Evolutionary conservation across 192 early-diverging fungal genomes (phyloP), one percentile per base, ranked within the genome.

Genomic region (Piromyces sp.): DNA sequence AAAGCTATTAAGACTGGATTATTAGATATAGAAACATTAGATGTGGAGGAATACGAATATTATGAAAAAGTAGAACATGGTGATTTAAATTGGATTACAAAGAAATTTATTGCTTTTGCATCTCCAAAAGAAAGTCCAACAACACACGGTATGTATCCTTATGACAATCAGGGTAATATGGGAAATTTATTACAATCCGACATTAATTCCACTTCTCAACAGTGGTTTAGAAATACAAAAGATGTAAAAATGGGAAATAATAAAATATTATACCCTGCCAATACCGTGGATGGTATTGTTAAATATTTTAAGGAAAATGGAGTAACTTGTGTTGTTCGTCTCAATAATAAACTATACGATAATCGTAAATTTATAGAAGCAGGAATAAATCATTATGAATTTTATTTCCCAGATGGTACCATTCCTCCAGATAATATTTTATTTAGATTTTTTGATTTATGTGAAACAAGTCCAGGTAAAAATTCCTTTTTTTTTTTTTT

Each of bases 41-140:
- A 93, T 82, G 78, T 90, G 4, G 87, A 89, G 26, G 91, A 94
- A 82, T 94, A 94, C 84, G 93, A 94, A 84, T 89, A 91, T 58
- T 92, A 92, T 83, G 93, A 94, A 81, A 84, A 84, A 28, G 91
- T 92, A 28, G 87, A 88, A 79, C 90, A 92, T 81, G 93, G 93
- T 6, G 93, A 94, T 79, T 88, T 93, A 38, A 94, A 94, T 81
- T 94, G 93, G 92, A 88, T 94, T 30, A 90, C 90, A 17, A 87
- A 89, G 38, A 91, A 91, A 82, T 93, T 94, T 80, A 85, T 94
- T n/a, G 93, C 93, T 0, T 85, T 94, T 80, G 93, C 93, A 2
- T 85, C 83, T 17, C 93, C 93, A 2, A 86, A 87, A 30, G 93
- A 94, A 80, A 86, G 89, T 33, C 82, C 87, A 17, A 84, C 85